phyloP scores from a whole-genome alignment of 352 stramenopile species.

The Phytopythium aichiense region DNA sequence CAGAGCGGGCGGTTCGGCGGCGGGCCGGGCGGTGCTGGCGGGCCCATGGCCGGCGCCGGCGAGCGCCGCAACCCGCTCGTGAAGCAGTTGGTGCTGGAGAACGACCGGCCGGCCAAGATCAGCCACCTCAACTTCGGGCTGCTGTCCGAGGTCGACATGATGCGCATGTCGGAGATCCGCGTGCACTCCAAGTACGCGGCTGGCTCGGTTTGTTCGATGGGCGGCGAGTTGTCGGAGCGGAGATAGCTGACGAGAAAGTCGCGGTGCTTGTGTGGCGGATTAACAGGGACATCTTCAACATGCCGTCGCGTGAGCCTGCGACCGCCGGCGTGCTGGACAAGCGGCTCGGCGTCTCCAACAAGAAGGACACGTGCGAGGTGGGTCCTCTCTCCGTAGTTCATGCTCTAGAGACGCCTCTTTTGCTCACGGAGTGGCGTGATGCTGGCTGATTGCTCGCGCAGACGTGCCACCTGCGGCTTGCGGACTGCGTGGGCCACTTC shows the following conservation, averaged over 20 bases:
- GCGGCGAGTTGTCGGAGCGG: not conserved
- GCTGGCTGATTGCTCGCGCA: conserved; percentile 3
- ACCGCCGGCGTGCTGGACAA: conserved; percentile 94
- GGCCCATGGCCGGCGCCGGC: conserved; percentile 21
- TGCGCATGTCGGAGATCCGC: conserved; percentile 94
- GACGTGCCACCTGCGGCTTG: conserved; percentile 88
- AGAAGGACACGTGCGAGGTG: conserved; percentile 93
- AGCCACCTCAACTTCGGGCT: conserved; percentile 98
- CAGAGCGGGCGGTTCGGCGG: conserved; percentile 28
- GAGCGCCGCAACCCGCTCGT: conserved; percentile 83
- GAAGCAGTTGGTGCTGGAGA: conserved; percentile 88
- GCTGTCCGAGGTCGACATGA: conserved; percentile 95
- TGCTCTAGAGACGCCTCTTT: too few relatives aligned
- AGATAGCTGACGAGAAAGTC: not conserved
- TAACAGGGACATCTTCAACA: conserved; percentile 95
- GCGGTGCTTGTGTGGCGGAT: not conserved
- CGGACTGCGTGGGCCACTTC: conserved; percentile 98
- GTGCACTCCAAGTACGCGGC: conserved; percentile 74
- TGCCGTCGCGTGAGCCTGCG: conserved; percentile 92
- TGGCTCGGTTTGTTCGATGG: not conserved
- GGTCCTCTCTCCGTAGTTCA: not conserved
- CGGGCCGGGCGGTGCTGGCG: conserved; percentile 8
- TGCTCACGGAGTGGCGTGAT: not conserved
- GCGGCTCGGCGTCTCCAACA: conserved; percentile 97
- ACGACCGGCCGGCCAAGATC: conserved; percentile 92